Base-by-base conservation (phyloP, 2,329 filamentous ascomycete species). In the Penicillium sclerotiorum region DNA sequence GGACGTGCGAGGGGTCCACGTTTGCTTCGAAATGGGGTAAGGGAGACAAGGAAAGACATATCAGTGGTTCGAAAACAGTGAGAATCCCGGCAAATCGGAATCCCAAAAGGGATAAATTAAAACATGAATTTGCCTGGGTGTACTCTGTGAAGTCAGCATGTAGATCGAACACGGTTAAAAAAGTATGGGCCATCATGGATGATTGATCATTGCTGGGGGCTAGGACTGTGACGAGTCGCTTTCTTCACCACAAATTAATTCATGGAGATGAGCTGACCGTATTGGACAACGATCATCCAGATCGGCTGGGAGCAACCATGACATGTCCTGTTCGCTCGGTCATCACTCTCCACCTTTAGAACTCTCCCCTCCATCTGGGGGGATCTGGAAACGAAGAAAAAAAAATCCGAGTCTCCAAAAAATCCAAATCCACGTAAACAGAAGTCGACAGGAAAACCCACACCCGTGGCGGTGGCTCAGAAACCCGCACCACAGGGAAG, bases 391-490 rank as follows among this genome's bases (percentile, higher is more conserved):
- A 60, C 47, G 47, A 36, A 47, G 52, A 55, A 49, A 51, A 35
- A 48, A 52, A 13, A 28, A 13, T 4, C 9, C 6, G 13, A n/a
- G n/a, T n/a, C n/a, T n/a, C n/a, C n/a, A n/a, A n/a, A n/a, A n/a
- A n/a, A n/a, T n/a, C n/a, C n/a, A n/a, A n/a, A n/a, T n/a, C n/a
- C n/a, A n/a, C n/a, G n/a, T n/a, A n/a, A n/a, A n/a, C n/a, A n/a
- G n/a, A n/a, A n/a, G n/a, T n/a, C n/a, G n/a, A n/a, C n/a, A n/a
- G n/a, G n/a, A 27, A 46, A 55, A 40, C 49, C 49, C 48, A 48
- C 56, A 49, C 43, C 56, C 40, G 59, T 61, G 59, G 59, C 59
- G 57, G 57, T 61, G 59, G 57, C 57, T 61, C 54, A 49, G 28
- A 51, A 28, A 27, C 22, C 13, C 23, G 17, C 8, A 22, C 30